These are phyloP conservation scores for Chrysoporthe austroafricana DNA, from an alignment of 2,329 filamentous ascomycete genomes.

Conservation along the genomic window DNA sequence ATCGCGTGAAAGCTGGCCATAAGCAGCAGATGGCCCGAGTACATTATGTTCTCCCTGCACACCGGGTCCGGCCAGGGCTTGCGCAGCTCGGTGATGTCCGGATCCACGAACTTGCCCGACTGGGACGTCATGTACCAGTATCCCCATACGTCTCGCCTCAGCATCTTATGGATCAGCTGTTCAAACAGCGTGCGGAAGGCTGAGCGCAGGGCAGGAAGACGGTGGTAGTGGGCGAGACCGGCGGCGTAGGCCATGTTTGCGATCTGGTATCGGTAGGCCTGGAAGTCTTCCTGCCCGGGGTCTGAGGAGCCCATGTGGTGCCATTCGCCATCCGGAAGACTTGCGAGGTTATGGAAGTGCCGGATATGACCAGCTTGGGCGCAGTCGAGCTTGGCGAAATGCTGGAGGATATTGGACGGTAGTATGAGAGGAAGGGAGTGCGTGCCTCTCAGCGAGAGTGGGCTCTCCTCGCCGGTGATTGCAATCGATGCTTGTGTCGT, in stretches of 20 bases:
- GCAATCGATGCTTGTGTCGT: background rate
- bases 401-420: slow-evolving; percentile 3
- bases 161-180: slow-evolving; percentile 45
- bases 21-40: slow-evolving; percentile 14
- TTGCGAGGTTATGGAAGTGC: slow-evolving; percentile 21
- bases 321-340: slow-evolving; percentile 15
- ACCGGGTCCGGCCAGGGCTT: slow-evolving; percentile 48
- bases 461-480: background rate
- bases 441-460: background rate
- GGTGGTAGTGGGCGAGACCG: slow-evolving; percentile 44
- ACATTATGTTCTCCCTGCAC: slow-evolving; percentile 46
- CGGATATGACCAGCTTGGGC: slow-evolving; percentile 22
- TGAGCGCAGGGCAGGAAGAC: slow-evolving; percentile 39
- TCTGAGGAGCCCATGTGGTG: slow-evolving; percentile 39
- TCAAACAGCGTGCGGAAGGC: slow-evolving; percentile 41
- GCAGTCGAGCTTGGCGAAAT: slow-evolving; percentile 10
- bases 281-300: slow-evolving; percentile 42
- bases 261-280: slow-evolving; percentile 45
- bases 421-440: slow-evolving; percentile 7
- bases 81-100: slow-evolving; percentile 42
- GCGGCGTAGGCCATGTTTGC: slow-evolving; percentile 46
- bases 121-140: slow-evolving; percentile 48
- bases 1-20: slow-evolving; percentile 35
- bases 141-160: slow-evolving; percentile 45
- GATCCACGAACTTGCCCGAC: slow-evolving; percentile 40